Evolutionary conservation across 192 early-diverging fungal species (phyloP), one percentile per base, ranked within the genome.

Genomic region (Podila epicladia): DNA sequence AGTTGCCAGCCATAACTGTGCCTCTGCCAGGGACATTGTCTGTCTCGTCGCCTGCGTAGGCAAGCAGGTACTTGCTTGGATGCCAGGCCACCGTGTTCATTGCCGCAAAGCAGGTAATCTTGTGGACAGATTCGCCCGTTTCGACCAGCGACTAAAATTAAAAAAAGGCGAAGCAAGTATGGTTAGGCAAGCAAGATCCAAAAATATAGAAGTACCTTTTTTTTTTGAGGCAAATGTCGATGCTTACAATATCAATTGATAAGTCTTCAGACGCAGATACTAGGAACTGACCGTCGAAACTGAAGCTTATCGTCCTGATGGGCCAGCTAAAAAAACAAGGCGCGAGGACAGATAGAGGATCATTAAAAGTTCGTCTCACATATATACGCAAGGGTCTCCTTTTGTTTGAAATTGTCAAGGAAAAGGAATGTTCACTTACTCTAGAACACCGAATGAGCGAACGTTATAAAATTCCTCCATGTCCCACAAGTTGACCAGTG

Each of bases 51-150:
- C 92, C 92, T 3, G 93, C 92, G 82, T 91, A 96, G 7, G 94
- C 93, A 8, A 96, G 85, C 11, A 94, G 72, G 82, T 94, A 92
- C 62, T 91, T 89, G 55, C 70, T 83, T 7, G 95, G 95, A 71
- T 95, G 92, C 94, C 94, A 96, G 24, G 93, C 90, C 1, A 95
- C 89, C 9, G 88, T 89, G 73, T 95, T 93, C 74, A 90, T 91
- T 13, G 93, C 88, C 9, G 92, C 89, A 60, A 69, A 82, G 33
- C 90, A 91, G 24, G 82, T 69, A n/a, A 95, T 86, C 22, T 89
- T 91, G 71, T 95, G 87, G 12, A 95, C 79, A 2, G 85, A 89
- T 50, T 92, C 89, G 6, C 93, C 93, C 32, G 90, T 87, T 62
- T 94, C 90, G 1, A 94, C 93, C 58, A 90, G 82, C 9, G 91